phyloP scores from a whole-genome alignment of 495 filamentous ascomycete species.

The Cairneyella variabilis region DNA sequence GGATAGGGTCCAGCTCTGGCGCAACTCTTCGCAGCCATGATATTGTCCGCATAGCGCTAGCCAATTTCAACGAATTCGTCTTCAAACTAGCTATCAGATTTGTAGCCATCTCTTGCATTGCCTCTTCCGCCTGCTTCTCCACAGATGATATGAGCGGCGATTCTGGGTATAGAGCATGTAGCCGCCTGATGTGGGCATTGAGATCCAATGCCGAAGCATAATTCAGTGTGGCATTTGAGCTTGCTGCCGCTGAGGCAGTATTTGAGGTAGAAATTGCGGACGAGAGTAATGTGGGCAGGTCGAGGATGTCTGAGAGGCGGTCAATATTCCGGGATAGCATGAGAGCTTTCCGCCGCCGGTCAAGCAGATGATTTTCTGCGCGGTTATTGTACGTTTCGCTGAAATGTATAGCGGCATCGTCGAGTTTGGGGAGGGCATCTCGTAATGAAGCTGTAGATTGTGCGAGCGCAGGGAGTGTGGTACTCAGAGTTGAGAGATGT shows the following conservation, averaged over 20 bases:
- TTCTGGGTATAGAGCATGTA: slow-evolving; percentile 77
- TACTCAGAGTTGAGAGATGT: slow-evolving; percentile 67
- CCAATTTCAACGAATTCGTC: slow-evolving; percentile 75
- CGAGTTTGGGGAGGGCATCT: slow-evolving; percentile 71
- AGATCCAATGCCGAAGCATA: slow-evolving; percentile 91
- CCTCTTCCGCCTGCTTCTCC: slow-evolving; percentile 72
- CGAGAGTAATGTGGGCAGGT: slow-evolving; percentile 82
- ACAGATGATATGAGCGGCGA: slow-evolving; percentile 73
- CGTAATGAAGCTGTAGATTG: slow-evolving; percentile 61
- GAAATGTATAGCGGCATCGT: slow-evolving; percentile 73
- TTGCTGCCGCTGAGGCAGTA: slow-evolving; percentile 47
- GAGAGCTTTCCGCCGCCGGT: slow-evolving; percentile 73
- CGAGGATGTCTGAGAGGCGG: slow-evolving; percentile 83
- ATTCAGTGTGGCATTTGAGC: slow-evolving; percentile 44
- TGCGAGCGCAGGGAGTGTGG: slow-evolving; percentile 63
- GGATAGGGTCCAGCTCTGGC: slow-evolving; percentile 62
- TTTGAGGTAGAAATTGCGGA: slow-evolving; percentile 62
- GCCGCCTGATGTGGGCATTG: slow-evolving; percentile 85
- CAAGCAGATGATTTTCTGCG: slow-evolving; percentile 69
- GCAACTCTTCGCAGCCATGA: slow-evolving; percentile 87
- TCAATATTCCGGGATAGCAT: slow-evolving; percentile 88
- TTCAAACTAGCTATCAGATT: slow-evolving; percentile 79
- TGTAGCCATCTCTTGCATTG: slow-evolving; percentile 84
- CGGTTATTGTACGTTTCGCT: slow-evolving; percentile 75
- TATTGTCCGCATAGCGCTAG: slow-evolving; percentile 85